Evolutionary conservation across 1,139 yeast species (phyloP), one percentile per base, ranked within the genome.

Genomic region (Pneumocystis murina): DNA sequence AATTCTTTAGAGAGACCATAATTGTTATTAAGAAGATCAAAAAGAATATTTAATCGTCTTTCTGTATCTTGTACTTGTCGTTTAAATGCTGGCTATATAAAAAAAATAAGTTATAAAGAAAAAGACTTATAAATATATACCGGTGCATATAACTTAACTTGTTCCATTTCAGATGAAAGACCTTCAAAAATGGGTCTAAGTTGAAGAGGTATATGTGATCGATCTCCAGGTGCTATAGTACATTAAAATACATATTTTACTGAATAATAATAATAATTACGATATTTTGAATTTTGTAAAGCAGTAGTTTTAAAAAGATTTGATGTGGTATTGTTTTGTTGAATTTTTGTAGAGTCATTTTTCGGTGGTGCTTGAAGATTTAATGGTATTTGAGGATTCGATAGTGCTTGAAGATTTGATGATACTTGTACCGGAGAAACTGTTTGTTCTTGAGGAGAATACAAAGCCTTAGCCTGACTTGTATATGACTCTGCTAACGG

Each of bases 31-130:
- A 92, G 81, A 71, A 85, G 92, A 70, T 85, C 92, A 73, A 82
- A 89, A 70, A 92, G 78, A 65, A 89, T 81, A 69, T 83, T 81
- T 66, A 92, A 76, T 73, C 97, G 82, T 76, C 86, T 86, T 70
- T 84, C 92, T 73, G 95, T 85, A 73, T 92, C 97, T 63, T 77
- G 78, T 62, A 87, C 82, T 71, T 90, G 97, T 68, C 84, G 85
- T 55, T 79, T 74, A 72, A 82, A 89, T 72, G 82, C 85, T 64
- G 83, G 59, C 65, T 61, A 61, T 17, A 63, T 60, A 33, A 61
- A 48, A n/a, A n/a, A 30, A 59, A 59, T n/a, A 7, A 48, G 28
- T 36, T 35, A 12, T 24, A 6, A 30, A 24, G 30, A 58, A 39
- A 35, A 60, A 3, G n/a, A 33, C 35, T 33, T n/a, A 20, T 57